phyloP scores from a whole-genome alignment of 805 yeast species.

The Pichia sporocuriosa region DNA sequence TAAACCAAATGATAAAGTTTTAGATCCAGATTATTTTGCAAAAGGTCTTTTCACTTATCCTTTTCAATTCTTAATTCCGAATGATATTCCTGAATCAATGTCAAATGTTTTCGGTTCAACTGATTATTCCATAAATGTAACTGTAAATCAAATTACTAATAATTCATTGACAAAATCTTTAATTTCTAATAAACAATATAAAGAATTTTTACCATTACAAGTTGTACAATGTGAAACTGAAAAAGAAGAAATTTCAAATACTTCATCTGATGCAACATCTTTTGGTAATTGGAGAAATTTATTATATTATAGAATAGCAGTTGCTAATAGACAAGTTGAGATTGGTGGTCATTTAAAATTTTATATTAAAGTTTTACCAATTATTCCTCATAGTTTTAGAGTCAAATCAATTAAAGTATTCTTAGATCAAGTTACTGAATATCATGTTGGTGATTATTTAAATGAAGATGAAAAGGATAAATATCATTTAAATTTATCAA shows the following conservation, averaged over 20 bases:
- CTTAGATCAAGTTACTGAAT: conserved; percentile 21
- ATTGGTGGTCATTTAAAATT: conserved; percentile 17
- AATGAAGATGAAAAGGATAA: not conserved
- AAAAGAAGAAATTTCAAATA: not conserved
- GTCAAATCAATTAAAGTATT: conserved; percentile 19
- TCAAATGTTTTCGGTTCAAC: conserved; percentile 19
- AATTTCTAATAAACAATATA: conserved; percentile 1
- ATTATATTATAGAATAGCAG: conserved; percentile 19
- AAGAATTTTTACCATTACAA: conserved; percentile 6
- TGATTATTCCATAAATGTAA: conserved; percentile 15
- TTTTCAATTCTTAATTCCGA: conserved; percentile 23
- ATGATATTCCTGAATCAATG: conserved; percentile 21
- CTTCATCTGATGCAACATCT: conserved; percentile 13
- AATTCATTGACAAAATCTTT: conserved; percentile 13
- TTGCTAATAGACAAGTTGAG: conserved; percentile 16
- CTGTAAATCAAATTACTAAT: conserved; percentile 15
- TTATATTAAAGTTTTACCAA: conserved; percentile 22
- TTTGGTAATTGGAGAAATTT: conserved; percentile 30
- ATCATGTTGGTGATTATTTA: conserved; percentile 6
- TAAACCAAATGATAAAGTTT: conserved; percentile 7
- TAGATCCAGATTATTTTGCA: conserved; percentile 9
- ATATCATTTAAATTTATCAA: conserved; percentile 7
- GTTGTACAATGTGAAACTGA: conserved; percentile 15
- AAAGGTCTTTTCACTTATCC: conserved; percentile 23
- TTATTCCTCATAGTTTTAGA: conserved; percentile 15